Conservation (phyloP, 345 rosid genomes). For the Sonneratia alba region DNA sequence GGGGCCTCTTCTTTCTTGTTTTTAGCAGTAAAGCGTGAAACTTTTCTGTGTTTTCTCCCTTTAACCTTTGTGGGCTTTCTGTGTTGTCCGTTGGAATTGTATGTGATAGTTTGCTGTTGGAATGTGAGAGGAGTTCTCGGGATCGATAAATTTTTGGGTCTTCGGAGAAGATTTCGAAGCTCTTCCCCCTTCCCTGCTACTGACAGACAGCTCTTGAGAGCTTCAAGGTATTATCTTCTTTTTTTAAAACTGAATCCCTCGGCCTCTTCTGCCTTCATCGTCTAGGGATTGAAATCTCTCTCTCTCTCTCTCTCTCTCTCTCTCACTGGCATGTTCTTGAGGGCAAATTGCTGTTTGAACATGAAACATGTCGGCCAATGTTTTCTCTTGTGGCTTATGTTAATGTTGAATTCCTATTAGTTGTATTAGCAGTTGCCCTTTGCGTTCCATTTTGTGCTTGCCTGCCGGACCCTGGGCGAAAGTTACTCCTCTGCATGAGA, state of each 20-base stretch:
- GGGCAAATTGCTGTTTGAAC: neutral
- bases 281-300: slow-evolving; percentile 8
- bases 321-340: neutral
- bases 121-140: slow-evolving; percentile 5
- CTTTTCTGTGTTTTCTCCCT: neutral
- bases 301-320: slow-evolving; percentile 9
- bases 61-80: neutral
- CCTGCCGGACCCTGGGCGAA: neutral
- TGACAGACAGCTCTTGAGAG: neutral
- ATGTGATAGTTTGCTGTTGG: neutral
- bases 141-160: slow-evolving; percentile 11
- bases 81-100: slow-evolving; percentile 5
- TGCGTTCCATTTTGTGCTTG: neutral
- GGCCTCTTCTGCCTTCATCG: slow-evolving; percentile 1
- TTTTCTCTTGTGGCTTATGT: neutral
- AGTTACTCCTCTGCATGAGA: no score
- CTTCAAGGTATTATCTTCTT: slow-evolving; percentile 13
- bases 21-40: neutral
- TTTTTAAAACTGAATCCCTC: neutral
- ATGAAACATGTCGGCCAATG: neutral
- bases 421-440: neutral
- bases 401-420: neutral
- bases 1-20: slow-evolving; percentile 6
- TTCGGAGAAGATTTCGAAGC: slow-evolving; percentile 4
- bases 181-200: slow-evolving; percentile 13